Conservation (phyloP, 176 grass and related monocot species). For the Zoysia japonica region DNA sequence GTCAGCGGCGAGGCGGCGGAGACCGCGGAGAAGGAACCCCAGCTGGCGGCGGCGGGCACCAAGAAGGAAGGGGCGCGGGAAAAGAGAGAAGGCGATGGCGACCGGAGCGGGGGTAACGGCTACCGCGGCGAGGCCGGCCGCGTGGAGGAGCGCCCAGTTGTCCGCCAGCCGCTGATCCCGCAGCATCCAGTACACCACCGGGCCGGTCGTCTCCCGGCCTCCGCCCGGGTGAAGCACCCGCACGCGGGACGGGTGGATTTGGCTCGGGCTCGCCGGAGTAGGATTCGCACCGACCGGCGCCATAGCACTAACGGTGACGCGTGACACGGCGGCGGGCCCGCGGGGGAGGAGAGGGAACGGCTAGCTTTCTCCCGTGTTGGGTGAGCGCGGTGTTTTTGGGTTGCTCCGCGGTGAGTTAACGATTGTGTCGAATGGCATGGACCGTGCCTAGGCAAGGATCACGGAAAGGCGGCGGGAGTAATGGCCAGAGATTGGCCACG, state of each 20-base stretch:
- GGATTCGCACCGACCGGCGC: not conserved
- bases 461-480: not conserved
- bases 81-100: conserved; percentile 71
- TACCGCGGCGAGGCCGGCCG: conserved; percentile 66
- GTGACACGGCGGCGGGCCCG: not conserved
- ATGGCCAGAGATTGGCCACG: conserved; percentile 23
- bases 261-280: not conserved
- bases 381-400: not conserved
- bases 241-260: conserved; percentile 61
- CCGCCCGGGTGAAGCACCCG: conserved; percentile 52
- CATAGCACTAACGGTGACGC: conserved; percentile 26
- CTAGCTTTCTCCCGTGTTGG: not conserved
- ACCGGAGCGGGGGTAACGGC: conserved; percentile 51
- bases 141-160: conserved; percentile 96
- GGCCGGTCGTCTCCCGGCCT: conserved; percentile 2
- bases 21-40: conserved; percentile 65
- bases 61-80: conserved; percentile 62
- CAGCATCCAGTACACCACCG: conserved; percentile 98
- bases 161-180: conserved; percentile 82
- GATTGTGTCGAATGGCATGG: not conserved
- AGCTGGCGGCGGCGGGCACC: conserved; percentile 60
- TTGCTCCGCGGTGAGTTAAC: not conserved
- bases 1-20: conserved; percentile 46
- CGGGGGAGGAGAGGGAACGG: not conserved
- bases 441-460: not conserved